phyloP scores from a whole-genome alignment of 2,329 filamentous ascomycete genomes.

The Claviceps humidiphila region DNA sequence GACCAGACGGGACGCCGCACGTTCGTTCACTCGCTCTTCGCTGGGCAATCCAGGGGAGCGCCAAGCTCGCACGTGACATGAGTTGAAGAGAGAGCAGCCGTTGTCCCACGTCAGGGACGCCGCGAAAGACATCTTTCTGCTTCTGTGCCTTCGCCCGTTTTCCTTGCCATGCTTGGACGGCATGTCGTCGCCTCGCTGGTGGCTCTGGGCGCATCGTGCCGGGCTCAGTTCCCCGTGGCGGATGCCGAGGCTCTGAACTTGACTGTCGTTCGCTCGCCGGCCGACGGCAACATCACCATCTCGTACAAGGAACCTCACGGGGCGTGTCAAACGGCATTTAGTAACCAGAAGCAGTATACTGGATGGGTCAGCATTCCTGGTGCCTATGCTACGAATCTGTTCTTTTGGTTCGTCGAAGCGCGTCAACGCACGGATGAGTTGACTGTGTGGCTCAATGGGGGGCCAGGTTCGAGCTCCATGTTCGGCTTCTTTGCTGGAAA shows the following conservation, averaged over 20 bases:
- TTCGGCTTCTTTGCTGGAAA: constrained; percentile 49
- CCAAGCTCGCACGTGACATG: constrained; percentile 1
- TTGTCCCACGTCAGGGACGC: background rate
- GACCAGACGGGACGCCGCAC: background rate
- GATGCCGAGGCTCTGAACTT: constrained; percentile 25
- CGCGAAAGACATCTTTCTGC: background rate
- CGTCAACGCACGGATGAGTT: constrained; percentile 28
- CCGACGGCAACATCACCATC: constrained; percentile 51
- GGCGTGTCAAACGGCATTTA: constrained; percentile 52
- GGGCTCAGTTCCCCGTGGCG: constrained; percentile 22
- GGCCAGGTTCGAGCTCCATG: constrained; percentile 52
- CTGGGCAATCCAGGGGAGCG: background rate
- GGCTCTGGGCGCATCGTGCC: constrained; percentile 6
- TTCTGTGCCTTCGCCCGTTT: background rate
- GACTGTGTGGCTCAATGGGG: constrained; percentile 55
- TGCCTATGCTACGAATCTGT: constrained; percentile 35
- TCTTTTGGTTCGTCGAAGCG: constrained; percentile 38
- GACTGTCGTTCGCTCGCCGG: constrained; percentile 46
- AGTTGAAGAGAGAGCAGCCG: background rate
- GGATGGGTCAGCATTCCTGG: constrained; percentile 55
- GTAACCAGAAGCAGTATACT: constrained; percentile 53
- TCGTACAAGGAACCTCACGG: constrained; percentile 50
- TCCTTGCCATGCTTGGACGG: constrained; percentile 6
- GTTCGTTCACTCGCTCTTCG: background rate
- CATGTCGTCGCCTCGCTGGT: constrained; percentile 10